A percentile compares a stretch with the other conserved stretches of the same genome.
Evolutionary conservation across 2,329 filamentous ascomycete genomes (phyloP).

Genomic region (Hypoxylon sp.): DNA sequence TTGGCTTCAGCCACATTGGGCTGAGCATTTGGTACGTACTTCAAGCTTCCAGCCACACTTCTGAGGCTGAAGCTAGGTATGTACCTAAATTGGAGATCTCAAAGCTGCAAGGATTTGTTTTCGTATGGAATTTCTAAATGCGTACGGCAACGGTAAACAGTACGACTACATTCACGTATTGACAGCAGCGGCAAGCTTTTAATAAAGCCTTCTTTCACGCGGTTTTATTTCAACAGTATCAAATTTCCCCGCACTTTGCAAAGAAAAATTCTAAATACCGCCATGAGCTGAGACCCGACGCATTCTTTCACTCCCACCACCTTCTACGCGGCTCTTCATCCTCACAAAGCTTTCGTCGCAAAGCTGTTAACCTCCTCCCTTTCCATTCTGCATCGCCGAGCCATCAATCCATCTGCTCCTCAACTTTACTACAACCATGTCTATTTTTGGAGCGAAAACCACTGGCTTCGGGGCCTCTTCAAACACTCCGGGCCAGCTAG

Average conservation of each 20-base stretch:
- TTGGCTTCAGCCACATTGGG: constrained; percentile 53
- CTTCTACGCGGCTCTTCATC: constrained; percentile 30
- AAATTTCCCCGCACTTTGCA: constrained; percentile 1
- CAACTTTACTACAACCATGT: constrained; percentile 44
- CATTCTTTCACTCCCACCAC: constrained; percentile 31
- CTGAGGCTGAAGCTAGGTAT: constrained; percentile 30
- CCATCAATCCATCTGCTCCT: background rate
- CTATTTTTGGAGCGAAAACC: constrained; percentile 47
- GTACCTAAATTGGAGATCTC: constrained; percentile 19
- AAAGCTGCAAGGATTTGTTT: constrained; percentile 35
- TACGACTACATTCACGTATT: background rate
- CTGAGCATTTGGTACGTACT: constrained; percentile 22
- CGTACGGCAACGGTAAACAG: constrained; percentile 33
- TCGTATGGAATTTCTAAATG: constrained; percentile 34
- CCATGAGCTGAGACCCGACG: constrained; percentile 36
- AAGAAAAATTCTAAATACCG: constrained; percentile 6
- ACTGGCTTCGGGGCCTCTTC: constrained; percentile 51
- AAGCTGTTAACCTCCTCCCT: constrained; percentile 1
- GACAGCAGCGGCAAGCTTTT: background rate
- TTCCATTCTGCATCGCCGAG: background rate
- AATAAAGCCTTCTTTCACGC: background rate
- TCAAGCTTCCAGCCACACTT: constrained; percentile 33
- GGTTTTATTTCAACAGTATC: constrained; percentile 8
- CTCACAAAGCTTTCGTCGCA: constrained; percentile 23
- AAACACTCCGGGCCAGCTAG: constrained; percentile 53